phyloP scores from a whole-genome alignment of 306 rosid species.

The Glycine tomentella region DNA sequence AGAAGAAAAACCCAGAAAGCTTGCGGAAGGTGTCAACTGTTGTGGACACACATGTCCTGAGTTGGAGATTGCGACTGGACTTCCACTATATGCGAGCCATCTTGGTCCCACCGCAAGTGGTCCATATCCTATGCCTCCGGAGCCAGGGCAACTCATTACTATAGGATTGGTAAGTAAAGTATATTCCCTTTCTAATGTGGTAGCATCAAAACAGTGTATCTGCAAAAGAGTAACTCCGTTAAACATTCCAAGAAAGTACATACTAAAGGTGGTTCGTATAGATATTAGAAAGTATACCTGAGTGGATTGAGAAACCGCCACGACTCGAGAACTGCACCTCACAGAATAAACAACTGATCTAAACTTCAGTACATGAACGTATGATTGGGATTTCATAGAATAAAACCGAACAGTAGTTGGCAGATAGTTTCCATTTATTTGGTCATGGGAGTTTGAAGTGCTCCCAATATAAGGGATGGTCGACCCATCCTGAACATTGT shows the following conservation, averaged over 20 bases:
- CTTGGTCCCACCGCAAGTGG: slow-evolving; percentile 96
- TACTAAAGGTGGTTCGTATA: slow-evolving; percentile 1
- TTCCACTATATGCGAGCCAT: slow-evolving; percentile 98
- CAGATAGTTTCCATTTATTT: slow-evolving; percentile 62
- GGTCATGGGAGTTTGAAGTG: slow-evolving; percentile 63
- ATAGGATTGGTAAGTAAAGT: slow-evolving; percentile 85
- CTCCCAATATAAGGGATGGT: slow-evolving; percentile 55
- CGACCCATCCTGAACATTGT: slow-evolving; percentile 60
- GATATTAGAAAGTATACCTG: slow-evolving; percentile 65
- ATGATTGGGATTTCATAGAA: slow-evolving; percentile 87
- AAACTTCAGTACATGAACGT: slow-evolving; percentile 83
- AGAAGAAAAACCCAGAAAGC: slow-evolving; percentile 75
- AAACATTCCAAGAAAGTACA: slow-evolving; percentile 33
- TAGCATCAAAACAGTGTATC: slow-evolving; percentile 90
- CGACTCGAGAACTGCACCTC: slow-evolving; percentile 88
- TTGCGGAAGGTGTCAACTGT: slow-evolving; percentile 74
- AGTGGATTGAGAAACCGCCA: slow-evolving; percentile 81
- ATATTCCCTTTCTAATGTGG: slow-evolving; percentile 80
- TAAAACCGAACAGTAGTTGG: slow-evolving; percentile 84
- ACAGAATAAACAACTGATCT: slow-evolving; percentile 85
- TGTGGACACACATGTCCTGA: slow-evolving; percentile 79
- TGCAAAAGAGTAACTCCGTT: slow-evolving; percentile 53
- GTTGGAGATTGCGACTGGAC: slow-evolving; percentile 61
- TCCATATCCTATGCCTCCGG: slow-evolving; percentile 85
- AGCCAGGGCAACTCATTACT: slow-evolving; percentile 64